Evolutionary conservation across 2,329 filamentous ascomycete species (phyloP).

Genomic region (Alternaria infectoria): DNA sequence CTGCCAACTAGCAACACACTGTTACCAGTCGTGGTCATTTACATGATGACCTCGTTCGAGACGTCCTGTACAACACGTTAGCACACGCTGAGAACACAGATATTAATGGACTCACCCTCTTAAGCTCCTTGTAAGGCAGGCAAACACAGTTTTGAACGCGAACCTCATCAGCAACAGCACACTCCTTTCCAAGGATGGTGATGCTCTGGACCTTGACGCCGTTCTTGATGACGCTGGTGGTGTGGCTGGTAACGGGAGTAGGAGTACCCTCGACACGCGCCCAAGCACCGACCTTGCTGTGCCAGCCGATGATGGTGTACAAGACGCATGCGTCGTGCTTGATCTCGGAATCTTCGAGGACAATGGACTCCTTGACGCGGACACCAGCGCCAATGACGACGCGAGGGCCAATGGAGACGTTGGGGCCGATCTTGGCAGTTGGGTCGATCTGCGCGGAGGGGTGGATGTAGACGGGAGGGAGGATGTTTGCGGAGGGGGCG

Average conservation of each 20-base stretch:
- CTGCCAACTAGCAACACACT: neutral
- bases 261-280: constrained; percentile 95
- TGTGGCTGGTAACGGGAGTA: constrained; percentile 84
- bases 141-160: constrained; percentile 98
- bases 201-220: constrained; percentile 98
- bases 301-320: constrained; percentile 97
- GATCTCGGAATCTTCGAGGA: constrained; percentile 92
- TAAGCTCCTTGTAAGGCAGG: constrained; percentile 96
- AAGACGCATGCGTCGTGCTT: constrained; percentile 96
- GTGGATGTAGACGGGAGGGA: constrained; percentile 94
- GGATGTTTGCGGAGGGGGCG: constrained; percentile 81
- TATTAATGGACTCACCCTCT: constrained; percentile 71
- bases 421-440: constrained; percentile 94
- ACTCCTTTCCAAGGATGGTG: constrained; percentile 97
- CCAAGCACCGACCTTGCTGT: constrained; percentile 96
- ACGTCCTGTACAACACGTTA: constrained; percentile 68
- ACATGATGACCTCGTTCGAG: constrained; percentile 90
- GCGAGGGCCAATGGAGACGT: constrained; percentile 94
- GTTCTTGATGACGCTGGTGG: constrained; percentile 94
- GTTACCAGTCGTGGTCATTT: constrained; percentile 36
- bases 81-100: neutral
- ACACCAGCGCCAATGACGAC: constrained; percentile 83
- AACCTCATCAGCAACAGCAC: constrained; percentile 89
- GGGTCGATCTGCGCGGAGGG: constrained; percentile 89
- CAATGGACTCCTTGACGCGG: constrained; percentile 93